A percentile compares a stretch with the other conserved stretches of the same genome.
These are phyloP conservation scores for Fusarium kyushuense DNA, from an alignment of 2,329 filamentous ascomycete genomes.

Conservation along the genomic window DNA sequence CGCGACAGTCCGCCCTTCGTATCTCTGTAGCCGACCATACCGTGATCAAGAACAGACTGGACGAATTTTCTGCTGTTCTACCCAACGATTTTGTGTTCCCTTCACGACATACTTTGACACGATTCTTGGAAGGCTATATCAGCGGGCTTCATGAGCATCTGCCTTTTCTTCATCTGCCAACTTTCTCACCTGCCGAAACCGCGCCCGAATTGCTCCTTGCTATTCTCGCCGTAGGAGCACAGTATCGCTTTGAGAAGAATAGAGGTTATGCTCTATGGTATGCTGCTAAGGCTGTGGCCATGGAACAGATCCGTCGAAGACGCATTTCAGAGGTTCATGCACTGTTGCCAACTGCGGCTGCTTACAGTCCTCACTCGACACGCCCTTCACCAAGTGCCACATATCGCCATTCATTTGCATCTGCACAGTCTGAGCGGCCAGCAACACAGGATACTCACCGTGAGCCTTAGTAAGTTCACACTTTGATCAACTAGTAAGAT, in stretches of 20 bases:
- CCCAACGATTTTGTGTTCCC: conserved; percentile 75
- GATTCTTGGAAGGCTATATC: conserved; percentile 78
- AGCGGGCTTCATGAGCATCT: conserved; percentile 72
- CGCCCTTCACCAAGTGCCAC: conserved; percentile 68
- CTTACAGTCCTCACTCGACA: conserved; percentile 71
- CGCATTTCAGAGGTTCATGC: conserved; percentile 69
- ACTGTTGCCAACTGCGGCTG: conserved; percentile 66
- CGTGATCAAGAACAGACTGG: conserved; percentile 68
- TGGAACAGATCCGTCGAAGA: conserved; percentile 69
- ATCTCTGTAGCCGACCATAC: conserved; percentile 68
- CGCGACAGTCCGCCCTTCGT: conserved; percentile 56
- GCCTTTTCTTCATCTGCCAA: conserved; percentile 75
- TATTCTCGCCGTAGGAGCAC: conserved; percentile 74
- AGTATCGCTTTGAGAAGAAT: conserved; percentile 72
- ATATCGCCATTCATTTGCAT: conserved; percentile 69
- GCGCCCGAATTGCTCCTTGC: conserved; percentile 76
- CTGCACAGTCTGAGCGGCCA: conserved; percentile 67
- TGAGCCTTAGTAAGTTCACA: conserved; percentile 67
- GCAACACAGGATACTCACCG: conserved; percentile 69
- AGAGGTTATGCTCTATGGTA: conserved; percentile 72
- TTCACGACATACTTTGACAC: conserved; percentile 74
- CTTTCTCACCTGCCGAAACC: conserved; percentile 71
- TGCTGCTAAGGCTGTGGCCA: conserved; percentile 67
- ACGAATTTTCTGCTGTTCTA: conserved; percentile 71
- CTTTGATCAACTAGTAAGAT: background rate